These are phyloP conservation scores for Jamesozyma jinghongensis DNA, from an alignment of 805 yeast genomes.

Conservation along the genomic window DNA sequence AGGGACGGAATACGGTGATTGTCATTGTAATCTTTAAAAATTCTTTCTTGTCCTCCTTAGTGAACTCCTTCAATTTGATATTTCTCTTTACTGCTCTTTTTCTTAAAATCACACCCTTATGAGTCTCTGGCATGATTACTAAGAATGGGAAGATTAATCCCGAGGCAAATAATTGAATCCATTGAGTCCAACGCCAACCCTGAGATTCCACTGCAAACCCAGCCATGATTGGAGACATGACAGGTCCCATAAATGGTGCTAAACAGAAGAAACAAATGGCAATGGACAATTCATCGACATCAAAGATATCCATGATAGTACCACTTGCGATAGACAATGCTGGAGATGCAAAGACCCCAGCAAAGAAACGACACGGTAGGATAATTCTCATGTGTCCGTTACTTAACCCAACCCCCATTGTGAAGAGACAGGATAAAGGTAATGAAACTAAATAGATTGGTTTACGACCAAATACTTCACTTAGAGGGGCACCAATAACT, in stretches of 20 bases:
- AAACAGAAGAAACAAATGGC: conserved; percentile 76
- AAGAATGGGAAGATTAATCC: conserved; percentile 43
- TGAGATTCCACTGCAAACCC: conserved; percentile 53
- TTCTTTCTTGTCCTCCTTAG: conserved; percentile 27
- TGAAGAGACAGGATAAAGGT: conserved; percentile 60
- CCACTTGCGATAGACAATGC: conserved; percentile 83
- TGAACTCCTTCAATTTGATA: conserved; percentile 35
- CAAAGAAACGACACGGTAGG: conserved; percentile 60
- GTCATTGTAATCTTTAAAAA: conserved; percentile 39
- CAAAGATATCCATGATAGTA: conserved; percentile 70
- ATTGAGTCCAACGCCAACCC: conserved; percentile 64
- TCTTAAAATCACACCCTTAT: conserved; percentile 54
- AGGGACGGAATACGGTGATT: conserved; percentile 50
- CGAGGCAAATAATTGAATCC: conserved; percentile 64
- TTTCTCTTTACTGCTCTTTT: conserved; percentile 55
- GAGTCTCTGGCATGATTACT: conserved; percentile 54
- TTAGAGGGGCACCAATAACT: conserved; percentile 59
- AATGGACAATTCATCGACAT: conserved; percentile 50
- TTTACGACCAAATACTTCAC: conserved; percentile 61
- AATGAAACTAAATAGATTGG: conserved; percentile 49
- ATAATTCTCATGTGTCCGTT: conserved; percentile 47
- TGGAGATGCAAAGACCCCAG: conserved; percentile 72
- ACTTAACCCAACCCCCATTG: conserved; percentile 65
- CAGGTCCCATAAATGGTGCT: conserved; percentile 77
- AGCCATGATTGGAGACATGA: conserved; percentile 66